phyloP scores from a whole-genome alignment of 2,329 filamentous ascomycete species.

The Xylariaceae sp. region DNA sequence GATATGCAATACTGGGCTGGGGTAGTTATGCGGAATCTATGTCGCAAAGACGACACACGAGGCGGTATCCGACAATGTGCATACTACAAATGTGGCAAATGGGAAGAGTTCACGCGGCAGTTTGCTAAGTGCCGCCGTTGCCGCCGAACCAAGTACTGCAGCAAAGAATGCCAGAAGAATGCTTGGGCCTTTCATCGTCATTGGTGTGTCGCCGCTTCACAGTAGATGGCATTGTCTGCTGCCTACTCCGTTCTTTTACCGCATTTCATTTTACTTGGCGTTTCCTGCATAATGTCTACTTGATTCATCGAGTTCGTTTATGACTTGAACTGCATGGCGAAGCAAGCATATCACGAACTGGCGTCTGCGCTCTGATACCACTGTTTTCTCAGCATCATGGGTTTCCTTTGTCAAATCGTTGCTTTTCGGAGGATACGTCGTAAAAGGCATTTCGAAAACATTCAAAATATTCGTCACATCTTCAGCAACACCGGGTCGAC shows the following conservation, averaged over 20 bases:
- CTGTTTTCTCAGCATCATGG: conserved; percentile 44
- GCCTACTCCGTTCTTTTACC: conserved; percentile 26
- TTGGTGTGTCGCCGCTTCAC: conserved; percentile 85
- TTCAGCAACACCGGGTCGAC: conserved; percentile 2
- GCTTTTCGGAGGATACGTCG: conserved; percentile 15
- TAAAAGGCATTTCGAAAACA: conserved; percentile 11
- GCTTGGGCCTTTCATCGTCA: conserved; percentile 98
- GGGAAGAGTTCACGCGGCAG: conserved; percentile 95
- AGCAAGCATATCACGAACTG: conserved; percentile 47
- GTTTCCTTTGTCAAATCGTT: conserved; percentile 38
- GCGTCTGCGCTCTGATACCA: conserved; percentile 48
- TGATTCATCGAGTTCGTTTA: conserved; percentile 40
- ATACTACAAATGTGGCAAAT: conserved; percentile 97
- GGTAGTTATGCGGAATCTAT: conserved; percentile 98
- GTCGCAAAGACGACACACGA: conserved; percentile 93
- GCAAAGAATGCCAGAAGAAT: conserved; percentile 99
- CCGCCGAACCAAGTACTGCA: conserved; percentile 97
- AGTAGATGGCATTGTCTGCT: conserved; percentile 44
- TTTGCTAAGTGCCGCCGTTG: conserved; percentile 98
- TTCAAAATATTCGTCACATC: conserved; percentile 2
- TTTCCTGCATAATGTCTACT: conserved; percentile 46
- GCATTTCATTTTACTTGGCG: conserved; percentile 39
- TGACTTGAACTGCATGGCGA: conserved; percentile 45
- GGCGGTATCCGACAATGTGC: conserved; percentile 97
- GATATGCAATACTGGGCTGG: conserved; percentile 99